Evolutionary conservation across 2,329 filamentous ascomycete genomes (phyloP), one percentile per base, ranked within the genome.

Genomic region (Elsinoe batatas): DNA sequence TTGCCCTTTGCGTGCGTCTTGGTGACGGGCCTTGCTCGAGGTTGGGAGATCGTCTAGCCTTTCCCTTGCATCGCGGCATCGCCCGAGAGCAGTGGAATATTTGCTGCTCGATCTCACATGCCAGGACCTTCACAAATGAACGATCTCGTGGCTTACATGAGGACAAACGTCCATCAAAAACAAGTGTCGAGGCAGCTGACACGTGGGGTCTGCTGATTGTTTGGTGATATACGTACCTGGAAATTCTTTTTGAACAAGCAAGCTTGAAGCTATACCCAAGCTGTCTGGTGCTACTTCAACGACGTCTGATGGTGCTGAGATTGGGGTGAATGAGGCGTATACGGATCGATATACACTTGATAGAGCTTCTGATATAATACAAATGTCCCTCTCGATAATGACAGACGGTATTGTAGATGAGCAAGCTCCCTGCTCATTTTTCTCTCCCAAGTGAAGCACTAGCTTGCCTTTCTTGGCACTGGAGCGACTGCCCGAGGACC

Each of bases 381-480:
- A 35, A 49, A 8, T 35, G n/a, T 20, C 44, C 17, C 26, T 17
- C 32, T 33, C 18, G 44, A 49, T 49, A 13, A 35, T 17, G 5
- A 35, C 18, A 17, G 44, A 33, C 26, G 11, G 17, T 7, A 35
- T 33, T 49, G 26, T 17, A 30, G 44, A 35, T 49, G 26, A 30
- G 13, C 20, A 49, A 35, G 30, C 10, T 33, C 32, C 26, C 30
- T 49, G 44, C 20, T 6, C 10, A 44, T 44, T 44, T 44, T 44
- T 44, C 26, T 5, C 44, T 35, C 32, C 13, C 26, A 35, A 11
- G 15, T 51, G 47, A 38, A 51, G 47, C 47, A 38, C 17, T 17
- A 51, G 47, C 32, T 51, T 51, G 47, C 37, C 47, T 32, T 51
- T 51, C 47, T 51, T 51, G 47, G 47, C 47, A 26, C 26, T 30